Evolutionary conservation across 495 filamentous ascomycete genomes (phyloP).

Genomic region (Penicillium samsonianum): DNA sequence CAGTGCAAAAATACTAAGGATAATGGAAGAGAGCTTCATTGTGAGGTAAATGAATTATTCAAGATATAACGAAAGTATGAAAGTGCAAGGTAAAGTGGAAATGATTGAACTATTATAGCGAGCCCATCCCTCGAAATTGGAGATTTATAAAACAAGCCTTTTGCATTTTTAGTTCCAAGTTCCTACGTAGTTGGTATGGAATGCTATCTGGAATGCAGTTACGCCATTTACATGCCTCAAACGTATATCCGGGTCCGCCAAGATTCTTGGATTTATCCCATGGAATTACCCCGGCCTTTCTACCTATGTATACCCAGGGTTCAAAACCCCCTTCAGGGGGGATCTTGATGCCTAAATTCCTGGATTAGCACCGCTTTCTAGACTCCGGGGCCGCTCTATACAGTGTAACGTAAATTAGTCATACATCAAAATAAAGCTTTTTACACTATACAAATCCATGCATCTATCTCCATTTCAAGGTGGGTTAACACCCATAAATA

Average conservation of each 20-base stretch:
- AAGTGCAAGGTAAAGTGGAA: not conserved
- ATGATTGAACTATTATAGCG: slow-evolving; percentile 9
- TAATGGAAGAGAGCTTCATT: slow-evolving; percentile 34
- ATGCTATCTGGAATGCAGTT: slow-evolving; percentile 28
- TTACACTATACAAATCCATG: no score
- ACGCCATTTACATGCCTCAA: slow-evolving; percentile 20
- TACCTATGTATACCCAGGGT: no score
- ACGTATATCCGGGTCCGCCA: not conserved
- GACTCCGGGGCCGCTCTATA: no score
- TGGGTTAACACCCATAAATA: no score
- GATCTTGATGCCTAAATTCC: no score
- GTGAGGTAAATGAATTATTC: slow-evolving; percentile 3
- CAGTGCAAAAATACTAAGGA: slow-evolving; percentile 30
- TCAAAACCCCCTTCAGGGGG: no score
- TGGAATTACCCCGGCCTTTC: not conserved
- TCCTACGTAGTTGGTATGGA: slow-evolving; percentile 15
- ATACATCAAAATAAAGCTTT: no score
- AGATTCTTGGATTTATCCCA: not conserved
- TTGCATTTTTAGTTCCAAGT: slow-evolving; percentile 12
- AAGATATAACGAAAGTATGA: not conserved
- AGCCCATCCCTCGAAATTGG: not conserved
- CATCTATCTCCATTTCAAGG: no score
- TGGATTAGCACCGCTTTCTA: no score
- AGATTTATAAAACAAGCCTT: slow-evolving; percentile 8
- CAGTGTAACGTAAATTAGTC: no score